These are phyloP conservation scores for Hypocreales sp. DNA, from an alignment of 2,329 filamentous ascomycete genomes.

Conservation along the genomic window DNA sequence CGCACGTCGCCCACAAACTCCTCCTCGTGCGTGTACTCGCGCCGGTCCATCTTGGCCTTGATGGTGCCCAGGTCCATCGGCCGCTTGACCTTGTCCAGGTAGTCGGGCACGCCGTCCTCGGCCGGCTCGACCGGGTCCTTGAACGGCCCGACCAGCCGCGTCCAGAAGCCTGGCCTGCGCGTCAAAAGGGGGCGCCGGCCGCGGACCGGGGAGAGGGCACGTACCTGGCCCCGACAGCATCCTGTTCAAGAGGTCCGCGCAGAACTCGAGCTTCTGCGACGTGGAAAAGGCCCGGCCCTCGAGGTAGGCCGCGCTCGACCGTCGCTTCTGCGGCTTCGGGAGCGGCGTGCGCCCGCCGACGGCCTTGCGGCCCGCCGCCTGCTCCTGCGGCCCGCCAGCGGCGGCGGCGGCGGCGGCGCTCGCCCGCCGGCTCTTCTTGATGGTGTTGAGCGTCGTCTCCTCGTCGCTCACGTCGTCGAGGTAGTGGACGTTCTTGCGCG, in stretches of 20 bases:
- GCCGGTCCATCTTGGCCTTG: conserved; percentile 41
- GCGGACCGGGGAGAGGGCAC: not conserved
- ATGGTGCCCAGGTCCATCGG: conserved; percentile 49
- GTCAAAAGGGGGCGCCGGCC: not conserved
- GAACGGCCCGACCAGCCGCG: conserved; percentile 47
- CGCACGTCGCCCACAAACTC: conserved; percentile 43
- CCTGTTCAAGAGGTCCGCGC: conserved; percentile 37
- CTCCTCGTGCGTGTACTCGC: conserved; percentile 32
- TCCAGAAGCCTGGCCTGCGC: conserved; percentile 40
- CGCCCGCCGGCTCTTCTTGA: conserved; percentile 28
- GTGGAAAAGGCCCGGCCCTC: conserved; percentile 18
- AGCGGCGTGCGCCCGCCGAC: conserved; percentile 13
- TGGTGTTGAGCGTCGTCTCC: conserved; percentile 13
- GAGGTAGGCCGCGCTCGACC: conserved; percentile 15
- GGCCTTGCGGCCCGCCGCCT: conserved; percentile 12
- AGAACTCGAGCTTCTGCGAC: conserved; percentile 38
- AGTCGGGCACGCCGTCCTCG: conserved; percentile 43
- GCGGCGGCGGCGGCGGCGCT: conserved; percentile 6
- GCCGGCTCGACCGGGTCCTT: conserved; percentile 41
- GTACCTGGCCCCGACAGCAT: conserved; percentile 48
- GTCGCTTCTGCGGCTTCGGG: conserved; percentile 20
- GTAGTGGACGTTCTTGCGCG: conserved; percentile 33
- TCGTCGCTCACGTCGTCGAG: conserved; percentile 27
- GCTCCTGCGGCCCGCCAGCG: conserved; percentile 6
- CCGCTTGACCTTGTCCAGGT: conserved; percentile 41